These are phyloP conservation scores for Diaporthe batatas DNA, from an alignment of 2,329 filamentous ascomycete genomes.

Conservation along the genomic window DNA sequence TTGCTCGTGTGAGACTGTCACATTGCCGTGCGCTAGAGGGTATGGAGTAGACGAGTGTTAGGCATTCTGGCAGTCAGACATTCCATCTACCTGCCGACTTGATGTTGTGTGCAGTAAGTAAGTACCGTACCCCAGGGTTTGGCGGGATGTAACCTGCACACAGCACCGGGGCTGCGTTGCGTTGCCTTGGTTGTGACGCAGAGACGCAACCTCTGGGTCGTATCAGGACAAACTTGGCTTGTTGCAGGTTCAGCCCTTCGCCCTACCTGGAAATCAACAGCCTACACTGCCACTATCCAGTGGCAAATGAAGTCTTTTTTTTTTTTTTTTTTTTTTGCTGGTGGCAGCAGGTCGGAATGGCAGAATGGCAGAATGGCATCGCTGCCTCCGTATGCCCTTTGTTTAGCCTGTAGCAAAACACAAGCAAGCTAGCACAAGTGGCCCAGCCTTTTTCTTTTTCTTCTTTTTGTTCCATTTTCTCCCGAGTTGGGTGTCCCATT, in stretches of 20 bases:
- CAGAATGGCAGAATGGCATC: background rate
- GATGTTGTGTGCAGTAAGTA: background rate
- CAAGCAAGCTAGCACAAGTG: background rate
- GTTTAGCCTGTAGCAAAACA: background rate
- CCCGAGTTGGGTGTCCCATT: background rate
- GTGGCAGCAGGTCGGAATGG: too few species aligned
- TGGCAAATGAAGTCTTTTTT: background rate
- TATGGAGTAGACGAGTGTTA: too few species aligned
- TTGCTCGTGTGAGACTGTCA: constrained; percentile 7
- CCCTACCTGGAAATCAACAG: background rate
- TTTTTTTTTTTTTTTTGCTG: background rate
- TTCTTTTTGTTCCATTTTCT: background rate
- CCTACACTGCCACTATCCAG: background rate
- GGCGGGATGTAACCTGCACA: constrained; percentile 28
- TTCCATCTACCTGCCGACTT: background rate
- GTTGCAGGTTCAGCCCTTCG: background rate
- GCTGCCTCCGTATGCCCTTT: background rate
- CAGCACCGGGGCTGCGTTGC: background rate
- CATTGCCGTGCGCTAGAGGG: background rate
- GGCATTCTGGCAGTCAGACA: background rate
- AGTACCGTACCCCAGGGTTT: background rate
- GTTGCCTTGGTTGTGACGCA: background rate
- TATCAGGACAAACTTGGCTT: background rate
- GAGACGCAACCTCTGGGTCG: background rate
- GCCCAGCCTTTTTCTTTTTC: background rate